phyloP scores from a whole-genome alignment of 2,329 filamentous ascomycete species.

The Neobulgaria alba region DNA sequence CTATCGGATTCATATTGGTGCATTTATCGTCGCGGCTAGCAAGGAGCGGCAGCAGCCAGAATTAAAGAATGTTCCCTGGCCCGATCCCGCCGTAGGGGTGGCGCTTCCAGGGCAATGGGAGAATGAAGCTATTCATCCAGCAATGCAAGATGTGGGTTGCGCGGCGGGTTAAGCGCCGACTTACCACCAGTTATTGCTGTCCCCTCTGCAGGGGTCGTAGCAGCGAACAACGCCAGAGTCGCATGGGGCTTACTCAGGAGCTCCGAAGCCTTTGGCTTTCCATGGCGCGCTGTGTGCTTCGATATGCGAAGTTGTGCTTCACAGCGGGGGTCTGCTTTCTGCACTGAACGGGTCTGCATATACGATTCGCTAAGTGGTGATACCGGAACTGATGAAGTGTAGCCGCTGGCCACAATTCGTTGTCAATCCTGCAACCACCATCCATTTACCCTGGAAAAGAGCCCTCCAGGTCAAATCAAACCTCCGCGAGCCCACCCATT shows the following conservation, averaged over 20 bases:
- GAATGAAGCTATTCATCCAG: neutral
- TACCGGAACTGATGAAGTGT: neutral
- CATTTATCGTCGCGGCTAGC: no score
- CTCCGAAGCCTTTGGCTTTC: no score
- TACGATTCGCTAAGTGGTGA: neutral
- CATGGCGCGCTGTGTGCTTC: no score
- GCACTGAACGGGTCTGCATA: neutral
- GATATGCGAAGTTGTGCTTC: no score
- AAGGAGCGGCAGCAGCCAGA: no score
- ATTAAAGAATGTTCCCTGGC: no score
- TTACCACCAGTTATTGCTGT: neutral
- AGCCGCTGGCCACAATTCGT: neutral
- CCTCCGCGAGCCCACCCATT: neutral
- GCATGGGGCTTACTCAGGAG: no score
- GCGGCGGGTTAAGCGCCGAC: neutral
- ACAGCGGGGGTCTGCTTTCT: no score
- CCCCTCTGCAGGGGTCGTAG: no score
- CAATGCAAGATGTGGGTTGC: neutral
- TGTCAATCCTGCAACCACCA: neutral
- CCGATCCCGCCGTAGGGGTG: neutral
- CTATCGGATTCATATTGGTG: no score
- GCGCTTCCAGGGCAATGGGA: no score
- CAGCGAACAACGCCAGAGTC: no score
- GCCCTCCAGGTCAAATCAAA: neutral
- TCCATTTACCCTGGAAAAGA: neutral